Conservation (phyloP, 306 rosid species). For the Cucurbita maxima region DNA sequence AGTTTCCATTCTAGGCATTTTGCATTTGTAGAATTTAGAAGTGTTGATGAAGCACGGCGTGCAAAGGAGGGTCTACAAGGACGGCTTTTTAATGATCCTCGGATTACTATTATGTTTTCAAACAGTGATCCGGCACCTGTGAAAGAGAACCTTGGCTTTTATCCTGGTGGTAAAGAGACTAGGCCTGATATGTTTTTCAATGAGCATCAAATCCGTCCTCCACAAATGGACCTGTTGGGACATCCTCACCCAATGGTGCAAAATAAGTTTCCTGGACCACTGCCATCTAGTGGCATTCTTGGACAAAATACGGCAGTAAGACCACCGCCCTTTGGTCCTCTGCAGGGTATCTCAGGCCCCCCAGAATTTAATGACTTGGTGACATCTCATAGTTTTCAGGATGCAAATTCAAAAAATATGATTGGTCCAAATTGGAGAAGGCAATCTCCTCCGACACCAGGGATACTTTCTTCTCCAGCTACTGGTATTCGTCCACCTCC, state of each 20-base stretch:
- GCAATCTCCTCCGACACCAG: conserved; percentile 69
- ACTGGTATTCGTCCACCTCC: conserved; percentile 40
- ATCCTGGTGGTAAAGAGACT: conserved; percentile 48
- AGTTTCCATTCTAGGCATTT: conserved; percentile 78
- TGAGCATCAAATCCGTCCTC: conserved; percentile 50
- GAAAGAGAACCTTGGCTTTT: conserved; percentile 46
- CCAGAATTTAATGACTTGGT: conserved; percentile 50
- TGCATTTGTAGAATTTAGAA: conserved; percentile 90
- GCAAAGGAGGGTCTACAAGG: conserved; percentile 99
- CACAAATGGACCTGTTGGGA: conserved; percentile 47
- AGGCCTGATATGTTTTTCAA: conserved; percentile 44
- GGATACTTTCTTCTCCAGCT: conserved; percentile 57
- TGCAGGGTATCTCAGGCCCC: conserved; percentile 50
- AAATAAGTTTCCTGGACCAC: conserved; percentile 51
- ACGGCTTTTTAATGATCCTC: conserved; percentile 90
- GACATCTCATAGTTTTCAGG: conserved; percentile 41
- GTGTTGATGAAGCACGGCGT: conserved; percentile 94
- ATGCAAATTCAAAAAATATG: conserved; percentile 47
- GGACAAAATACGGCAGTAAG: conserved; percentile 54
- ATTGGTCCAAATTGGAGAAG: conserved; percentile 74
- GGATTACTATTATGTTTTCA: conserved; percentile 78
- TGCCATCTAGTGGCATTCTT: conserved; percentile 34
- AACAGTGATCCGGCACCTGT: conserved; percentile 63
- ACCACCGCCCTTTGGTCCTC: conserved; percentile 59
- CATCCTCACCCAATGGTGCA: conserved; percentile 51